Evolutionary conservation across 148 eudicot species (phyloP).

Genomic region (Dianthus caryophyllus): DNA sequence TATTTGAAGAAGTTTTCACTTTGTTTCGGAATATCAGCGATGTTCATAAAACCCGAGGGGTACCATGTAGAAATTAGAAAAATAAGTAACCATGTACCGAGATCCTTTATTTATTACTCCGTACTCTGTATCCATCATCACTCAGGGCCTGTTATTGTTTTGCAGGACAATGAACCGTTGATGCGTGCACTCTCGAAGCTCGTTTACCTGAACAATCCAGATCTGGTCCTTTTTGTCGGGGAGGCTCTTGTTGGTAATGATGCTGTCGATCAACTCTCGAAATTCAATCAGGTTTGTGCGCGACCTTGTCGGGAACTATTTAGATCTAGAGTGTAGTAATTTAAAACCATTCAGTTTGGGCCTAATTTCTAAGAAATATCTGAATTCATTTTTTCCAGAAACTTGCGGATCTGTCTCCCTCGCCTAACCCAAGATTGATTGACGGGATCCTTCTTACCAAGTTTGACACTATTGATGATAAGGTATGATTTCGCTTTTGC

Average conservation of each 20-base stretch:
- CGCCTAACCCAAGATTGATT: constrained; percentile 75
- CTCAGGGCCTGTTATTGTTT: background rate
- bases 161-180: constrained; percentile 94
- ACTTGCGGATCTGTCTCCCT: constrained; percentile 73
- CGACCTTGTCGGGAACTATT: background rate
- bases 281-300: constrained; percentile 73
- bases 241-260: constrained; percentile 98
- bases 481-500: constrained; percentile 40
- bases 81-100: no score
- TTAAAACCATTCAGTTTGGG: background rate
- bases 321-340: background rate
- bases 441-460: constrained; percentile 97
- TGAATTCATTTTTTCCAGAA: constrained; percentile 48
- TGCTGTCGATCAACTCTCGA: constrained; percentile 89
- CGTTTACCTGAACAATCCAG: constrained; percentile 76
- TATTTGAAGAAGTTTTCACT: no score
- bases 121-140: no score
- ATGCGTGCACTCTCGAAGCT: constrained; percentile 97
- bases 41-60: no score
- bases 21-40: no score
- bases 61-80: no score
- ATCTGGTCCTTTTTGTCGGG: constrained; percentile 90
- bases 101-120: no score
- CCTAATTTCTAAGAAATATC: constrained; percentile 3
- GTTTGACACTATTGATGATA: constrained; percentile 94